Evolutionary conservation across 257 asterid genomes (phyloP).

Genomic region (Avicennia marina): DNA sequence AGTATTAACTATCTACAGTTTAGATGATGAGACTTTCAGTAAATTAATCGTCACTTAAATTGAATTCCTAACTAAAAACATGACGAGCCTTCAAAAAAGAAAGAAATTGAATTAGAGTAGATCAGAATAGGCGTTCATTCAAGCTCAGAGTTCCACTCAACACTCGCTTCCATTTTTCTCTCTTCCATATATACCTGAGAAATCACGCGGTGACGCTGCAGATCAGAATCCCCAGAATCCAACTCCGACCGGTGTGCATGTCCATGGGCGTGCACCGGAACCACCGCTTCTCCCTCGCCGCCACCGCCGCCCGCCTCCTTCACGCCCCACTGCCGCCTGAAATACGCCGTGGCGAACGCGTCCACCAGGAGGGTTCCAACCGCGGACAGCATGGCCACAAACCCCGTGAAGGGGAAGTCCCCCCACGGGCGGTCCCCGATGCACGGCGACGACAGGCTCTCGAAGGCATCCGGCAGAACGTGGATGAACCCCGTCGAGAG

Average conservation of each 20-base stretch:
- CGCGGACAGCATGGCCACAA: conserved; percentile 58
- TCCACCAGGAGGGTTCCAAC: conserved; percentile 45
- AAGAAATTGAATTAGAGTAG: too few species aligned
- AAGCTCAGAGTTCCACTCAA: not conserved
- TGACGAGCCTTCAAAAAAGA: too few species aligned
- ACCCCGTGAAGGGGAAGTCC: conserved; percentile 52
- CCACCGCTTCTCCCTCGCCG: too few species aligned
- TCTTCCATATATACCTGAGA: conserved; percentile 32
- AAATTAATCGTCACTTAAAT: too few species aligned
- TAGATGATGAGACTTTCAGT: too few species aligned
- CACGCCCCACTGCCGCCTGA: too few species aligned
- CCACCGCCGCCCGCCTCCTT: too few species aligned
- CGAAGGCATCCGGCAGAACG: conserved; percentile 59
- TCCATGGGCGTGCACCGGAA: conserved; percentile 20
- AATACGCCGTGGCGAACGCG: conserved; percentile 55
- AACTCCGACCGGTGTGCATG: conserved; percentile 20
- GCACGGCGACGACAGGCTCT: conserved; percentile 45
- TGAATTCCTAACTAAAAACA: too few species aligned
- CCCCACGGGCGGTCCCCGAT: conserved; percentile 51
- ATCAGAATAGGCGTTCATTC: too few species aligned
- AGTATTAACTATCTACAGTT: too few species aligned
- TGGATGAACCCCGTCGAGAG: conserved; percentile 20
- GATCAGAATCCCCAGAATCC: conserved; percentile 11
- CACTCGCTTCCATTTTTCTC: too few species aligned
- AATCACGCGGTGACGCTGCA: conserved; percentile 28